A percentile compares a stretch with the other conserved stretches of the same genome.
These are phyloP conservation scores for Malassezia slooffiae DNA, from an alignment of 1,284 basidiomycete species.

Conservation along the genomic window DNA sequence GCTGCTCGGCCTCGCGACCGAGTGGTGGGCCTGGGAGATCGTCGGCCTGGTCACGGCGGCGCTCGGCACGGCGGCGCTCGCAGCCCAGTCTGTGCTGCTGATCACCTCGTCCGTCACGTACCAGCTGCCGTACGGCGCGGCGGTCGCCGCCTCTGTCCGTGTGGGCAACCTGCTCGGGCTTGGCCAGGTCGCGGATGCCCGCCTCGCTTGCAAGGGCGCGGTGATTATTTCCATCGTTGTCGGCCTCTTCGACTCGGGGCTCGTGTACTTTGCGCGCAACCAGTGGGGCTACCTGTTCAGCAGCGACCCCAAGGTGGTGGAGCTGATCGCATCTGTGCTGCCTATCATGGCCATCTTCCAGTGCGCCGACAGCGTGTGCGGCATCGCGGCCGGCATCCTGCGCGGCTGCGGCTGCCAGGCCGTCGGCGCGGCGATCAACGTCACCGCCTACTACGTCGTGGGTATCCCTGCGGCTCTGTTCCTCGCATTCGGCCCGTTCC, in stretches of 20 bases:
- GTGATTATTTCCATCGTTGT: constrained; percentile 24
- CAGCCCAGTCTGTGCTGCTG: constrained; percentile 60
- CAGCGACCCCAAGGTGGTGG: constrained; percentile 61
- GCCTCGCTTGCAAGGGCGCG: constrained; percentile 34
- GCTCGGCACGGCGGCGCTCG: constrained; percentile 50
- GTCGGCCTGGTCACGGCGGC: constrained; percentile 47
- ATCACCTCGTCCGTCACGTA: constrained; percentile 64
- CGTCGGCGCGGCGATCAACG: constrained; percentile 50
- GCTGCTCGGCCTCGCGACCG: constrained; percentile 60
- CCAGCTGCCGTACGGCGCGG: constrained; percentile 71
- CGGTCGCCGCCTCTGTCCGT: constrained; percentile 72
- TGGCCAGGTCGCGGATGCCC: constrained; percentile 42
- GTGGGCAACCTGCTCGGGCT: constrained; percentile 52
- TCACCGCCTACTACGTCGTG: constrained; percentile 50
- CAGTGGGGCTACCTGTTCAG: constrained; percentile 76
- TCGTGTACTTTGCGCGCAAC: constrained; percentile 63
- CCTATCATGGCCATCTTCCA: constrained; percentile 58
- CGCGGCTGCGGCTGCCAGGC: constrained; percentile 61
- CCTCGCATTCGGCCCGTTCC: constrained; percentile 48
- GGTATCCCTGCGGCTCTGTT: constrained; percentile 50
- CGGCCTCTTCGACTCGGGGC: constrained; percentile 50
- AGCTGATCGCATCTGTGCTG: constrained; percentile 60
- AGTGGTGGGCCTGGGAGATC: constrained; percentile 88
- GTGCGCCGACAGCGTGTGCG: constrained; percentile 60
- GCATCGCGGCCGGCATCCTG: constrained; percentile 63